Evolutionary conservation across 106 monocot genomes (phyloP), one percentile per base, ranked within the genome.

Genomic region (Dendrobium nobile): DNA sequence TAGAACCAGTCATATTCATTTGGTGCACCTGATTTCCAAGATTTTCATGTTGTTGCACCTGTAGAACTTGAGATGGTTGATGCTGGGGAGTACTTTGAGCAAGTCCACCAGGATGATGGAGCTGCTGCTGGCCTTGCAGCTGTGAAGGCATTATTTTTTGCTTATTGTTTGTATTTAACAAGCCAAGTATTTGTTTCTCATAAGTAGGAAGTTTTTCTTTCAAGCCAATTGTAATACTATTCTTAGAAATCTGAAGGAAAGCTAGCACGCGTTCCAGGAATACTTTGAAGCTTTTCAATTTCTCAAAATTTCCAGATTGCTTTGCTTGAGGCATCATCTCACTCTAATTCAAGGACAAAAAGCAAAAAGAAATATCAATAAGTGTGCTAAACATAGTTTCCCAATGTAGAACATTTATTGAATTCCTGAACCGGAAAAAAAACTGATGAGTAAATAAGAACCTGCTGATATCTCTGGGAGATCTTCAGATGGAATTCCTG

Each of bases 381-480:
- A 47, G 47, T 76, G 15, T 51, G 41, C 74, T 19, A 41, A 43
- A 19, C 7, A 74, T 37, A 70, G 11, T 61, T 5, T 61, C 33
- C 4, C 70, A 70, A 70, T 15, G 31, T 37, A 37, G 15, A 70
- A 33, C 17, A 70, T 28, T 70, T 37, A 16, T 15, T 11, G 16
- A 4, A 65, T 65, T 9, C 64, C 24, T 70, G 37, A 70, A 70
- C 33, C 2, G 1, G 37, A 33, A 33, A 70, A 70, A 1, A 37
- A 70, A 4, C 28, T 70, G 37, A 28, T 24, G 70, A 68, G 72
- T 17, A 56, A 27, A 84, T 54, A 82, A 80, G 15, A 85, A 96
- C 92, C 93, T 96, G 95, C 27, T 96, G 93, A 22, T 88, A 41
- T 80, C 85, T 93, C 61, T 77, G 1, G 81, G 78, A 41, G 24